phyloP scores from a whole-genome alignment of 805 yeast species.

The Barnettozyma vustinii region DNA sequence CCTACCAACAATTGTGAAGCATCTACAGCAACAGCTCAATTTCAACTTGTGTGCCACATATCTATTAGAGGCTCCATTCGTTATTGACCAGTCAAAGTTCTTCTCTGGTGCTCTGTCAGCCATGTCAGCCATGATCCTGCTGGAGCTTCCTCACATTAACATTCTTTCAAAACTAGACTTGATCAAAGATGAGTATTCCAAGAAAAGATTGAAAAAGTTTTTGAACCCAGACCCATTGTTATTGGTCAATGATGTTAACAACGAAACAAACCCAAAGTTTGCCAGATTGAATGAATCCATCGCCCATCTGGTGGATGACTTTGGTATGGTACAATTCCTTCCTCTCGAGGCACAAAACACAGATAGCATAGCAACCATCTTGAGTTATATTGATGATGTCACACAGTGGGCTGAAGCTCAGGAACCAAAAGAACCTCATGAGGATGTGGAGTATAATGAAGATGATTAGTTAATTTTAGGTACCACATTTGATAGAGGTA shows the following conservation, averaged over 20 bases:
- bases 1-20: constrained; percentile 82
- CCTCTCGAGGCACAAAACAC: constrained; percentile 80
- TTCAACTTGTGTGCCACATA: constrained; percentile 92
- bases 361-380: constrained; percentile 71
- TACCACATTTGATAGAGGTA: not conserved
- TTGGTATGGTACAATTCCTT: constrained; percentile 96
- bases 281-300: constrained; percentile 71
- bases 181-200: constrained; percentile 71
- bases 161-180: constrained; percentile 83
- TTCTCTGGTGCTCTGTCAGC: constrained; percentile 95
- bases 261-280: constrained; percentile 55
- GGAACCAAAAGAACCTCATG: constrained; percentile 95
- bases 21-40: constrained; percentile 70
- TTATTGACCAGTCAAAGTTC: constrained; percentile 84
- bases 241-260: constrained; percentile 45
- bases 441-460: constrained; percentile 62
- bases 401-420: constrained; percentile 97
- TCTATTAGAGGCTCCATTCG: constrained; percentile 88
- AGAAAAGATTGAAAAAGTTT: constrained; percentile 73
- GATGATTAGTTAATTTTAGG: constrained; percentile 28
- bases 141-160: constrained; percentile 93
- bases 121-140: constrained; percentile 95
- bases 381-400: constrained; percentile 91
- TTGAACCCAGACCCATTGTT: constrained; percentile 89
- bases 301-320: constrained; percentile 90